phyloP scores from a whole-genome alignment of 2,329 filamentous ascomycete species.

The Pestalotiopsis sp. region DNA sequence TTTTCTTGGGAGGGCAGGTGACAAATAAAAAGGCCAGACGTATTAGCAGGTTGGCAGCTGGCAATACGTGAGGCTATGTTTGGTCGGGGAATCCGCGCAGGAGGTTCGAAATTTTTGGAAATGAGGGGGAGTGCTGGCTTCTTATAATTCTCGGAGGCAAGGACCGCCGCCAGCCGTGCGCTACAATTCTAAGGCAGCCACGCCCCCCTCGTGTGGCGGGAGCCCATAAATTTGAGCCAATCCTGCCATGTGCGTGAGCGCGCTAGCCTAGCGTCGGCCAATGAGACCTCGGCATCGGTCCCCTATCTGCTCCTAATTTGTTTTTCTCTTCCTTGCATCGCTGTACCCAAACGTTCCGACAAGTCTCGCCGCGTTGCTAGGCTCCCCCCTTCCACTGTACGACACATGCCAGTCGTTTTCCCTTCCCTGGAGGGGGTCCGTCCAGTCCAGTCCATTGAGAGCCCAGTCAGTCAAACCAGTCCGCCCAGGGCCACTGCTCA shows the following conservation, averaged over 20 bases:
- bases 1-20: neutral
- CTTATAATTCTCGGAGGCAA: slow-evolving; percentile 55
- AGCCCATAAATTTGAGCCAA: slow-evolving; percentile 25
- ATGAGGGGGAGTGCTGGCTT: slow-evolving; percentile 54
- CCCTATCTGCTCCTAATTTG: slow-evolving; percentile 31
- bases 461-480: neutral
- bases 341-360: slow-evolving; percentile 24
- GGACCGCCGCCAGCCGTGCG: slow-evolving; percentile 25
- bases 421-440: neutral
- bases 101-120: slow-evolving; percentile 47
- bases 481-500: neutral
- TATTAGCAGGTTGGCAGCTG: slow-evolving; percentile 27
- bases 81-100: slow-evolving; percentile 59
- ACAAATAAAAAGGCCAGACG: slow-evolving; percentile 21
- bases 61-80: slow-evolving; percentile 41
- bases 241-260: slow-evolving; percentile 29
- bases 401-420: neutral
- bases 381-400: slow-evolving; percentile 2
- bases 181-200: slow-evolving; percentile 28
- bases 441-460: neutral
- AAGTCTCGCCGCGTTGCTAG: slow-evolving; percentile 24
- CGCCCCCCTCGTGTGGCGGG: slow-evolving; percentile 34
- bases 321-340: slow-evolving; percentile 24
- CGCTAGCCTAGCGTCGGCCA: slow-evolving; percentile 23
- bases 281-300: slow-evolving; percentile 22